A percentile compares a stretch with the other conserved stretches of the same genome.
These are phyloP conservation scores for Garcia nutans DNA, from an alignment of 345 rosid genomes.

Conservation along the genomic window DNA sequence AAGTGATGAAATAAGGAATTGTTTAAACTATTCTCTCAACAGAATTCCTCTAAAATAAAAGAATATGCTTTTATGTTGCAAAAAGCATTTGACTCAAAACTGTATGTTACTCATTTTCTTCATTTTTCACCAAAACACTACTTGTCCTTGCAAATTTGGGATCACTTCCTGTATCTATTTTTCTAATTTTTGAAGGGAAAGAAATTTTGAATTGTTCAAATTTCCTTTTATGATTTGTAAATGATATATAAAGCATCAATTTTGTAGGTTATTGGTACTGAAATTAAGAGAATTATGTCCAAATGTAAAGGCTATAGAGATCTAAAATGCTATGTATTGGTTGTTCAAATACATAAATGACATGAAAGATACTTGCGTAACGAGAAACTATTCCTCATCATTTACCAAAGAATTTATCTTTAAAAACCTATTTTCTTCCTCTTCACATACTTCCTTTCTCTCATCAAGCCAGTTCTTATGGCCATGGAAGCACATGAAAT, in stretches of 20 bases:
- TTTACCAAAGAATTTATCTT: neutral
- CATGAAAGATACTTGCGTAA: slow-evolving; percentile 2
- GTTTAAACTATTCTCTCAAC: neutral
- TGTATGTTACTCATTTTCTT: too few relatives aligned
- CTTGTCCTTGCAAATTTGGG: too few relatives aligned
- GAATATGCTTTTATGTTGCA: too few relatives aligned
- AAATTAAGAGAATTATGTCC: neutral
- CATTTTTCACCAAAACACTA: too few relatives aligned
- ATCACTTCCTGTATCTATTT: too few relatives aligned
- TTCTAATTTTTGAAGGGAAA: too few relatives aligned
- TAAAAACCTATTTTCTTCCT: neutral
- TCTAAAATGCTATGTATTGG: neutral
- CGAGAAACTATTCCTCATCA: neutral
- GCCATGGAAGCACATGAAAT: slow-evolving; percentile 31
- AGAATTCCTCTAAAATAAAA: neutral
- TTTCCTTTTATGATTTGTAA: neutral
- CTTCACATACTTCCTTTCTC: slow-evolving; percentile 16
- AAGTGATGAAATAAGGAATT: too few relatives aligned
- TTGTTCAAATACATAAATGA: neutral
- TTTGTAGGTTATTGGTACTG: neutral
- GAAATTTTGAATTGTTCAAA: neutral
- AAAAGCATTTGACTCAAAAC: too few relatives aligned
- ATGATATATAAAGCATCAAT: slow-evolving; percentile 1
- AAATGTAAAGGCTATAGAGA: neutral
- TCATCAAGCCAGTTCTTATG: neutral